Conservation (phyloP, 2,329 filamentous ascomycete species). For the Arthroderma sp. region DNA sequence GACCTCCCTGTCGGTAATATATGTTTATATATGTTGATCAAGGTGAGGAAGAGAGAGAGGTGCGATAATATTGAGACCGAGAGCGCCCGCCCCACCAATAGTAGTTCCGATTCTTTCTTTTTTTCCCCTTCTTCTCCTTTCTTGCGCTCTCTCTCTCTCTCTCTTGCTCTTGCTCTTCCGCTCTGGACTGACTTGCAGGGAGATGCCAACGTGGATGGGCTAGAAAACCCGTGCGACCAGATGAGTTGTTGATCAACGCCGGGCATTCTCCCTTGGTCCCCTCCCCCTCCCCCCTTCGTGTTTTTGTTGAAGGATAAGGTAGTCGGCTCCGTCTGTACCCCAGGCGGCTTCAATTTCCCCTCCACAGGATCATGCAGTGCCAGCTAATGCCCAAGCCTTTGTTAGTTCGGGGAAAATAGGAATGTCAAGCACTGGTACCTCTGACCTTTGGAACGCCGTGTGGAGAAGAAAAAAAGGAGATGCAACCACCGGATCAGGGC, state of each 20-base stretch:
- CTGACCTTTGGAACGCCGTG: conserved; percentile 2
- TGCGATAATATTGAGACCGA: neutral
- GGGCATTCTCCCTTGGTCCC: neutral
- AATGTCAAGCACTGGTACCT: neutral
- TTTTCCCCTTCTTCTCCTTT: neutral
- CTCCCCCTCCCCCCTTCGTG: neutral
- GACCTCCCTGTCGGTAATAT: conserved; percentile 2
- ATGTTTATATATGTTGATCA: conserved; percentile 1
- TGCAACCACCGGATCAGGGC: neutral
- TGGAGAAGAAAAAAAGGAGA: neutral
- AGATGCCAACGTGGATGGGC: conserved; percentile 5
- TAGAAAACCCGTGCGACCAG: conserved; percentile 1
- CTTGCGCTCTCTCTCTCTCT: neutral
- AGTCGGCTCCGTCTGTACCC: neutral
- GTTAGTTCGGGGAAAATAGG: neutral
- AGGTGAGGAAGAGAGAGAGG: neutral
- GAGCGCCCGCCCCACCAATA: neutral
- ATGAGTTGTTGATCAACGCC: conserved; percentile 5
- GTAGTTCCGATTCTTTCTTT: neutral
- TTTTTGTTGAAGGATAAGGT: neutral
- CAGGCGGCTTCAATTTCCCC: neutral
- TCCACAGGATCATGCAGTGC: conserved; percentile 3
- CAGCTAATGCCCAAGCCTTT: neutral
- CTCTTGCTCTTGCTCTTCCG: neutral
- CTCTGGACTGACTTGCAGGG: neutral